Evolutionary conservation across 352 stramenopile species (phyloP).

Genomic region (Phytophthora boehmeriae): DNA sequence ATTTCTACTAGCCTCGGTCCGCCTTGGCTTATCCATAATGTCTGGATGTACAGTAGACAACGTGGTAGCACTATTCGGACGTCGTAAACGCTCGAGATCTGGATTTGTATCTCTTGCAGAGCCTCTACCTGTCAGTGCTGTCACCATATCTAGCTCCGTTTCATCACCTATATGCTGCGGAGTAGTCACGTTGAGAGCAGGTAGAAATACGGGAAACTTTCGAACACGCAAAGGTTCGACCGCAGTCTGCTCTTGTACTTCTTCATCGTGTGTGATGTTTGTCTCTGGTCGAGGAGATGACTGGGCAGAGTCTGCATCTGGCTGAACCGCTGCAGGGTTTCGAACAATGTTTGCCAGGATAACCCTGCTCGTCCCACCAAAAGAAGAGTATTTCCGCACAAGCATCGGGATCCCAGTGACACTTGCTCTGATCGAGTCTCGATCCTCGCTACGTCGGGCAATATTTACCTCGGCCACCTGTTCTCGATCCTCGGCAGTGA

Average conservation of each 20-base stretch:
- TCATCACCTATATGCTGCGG: neutral
- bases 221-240: constrained; percentile 12
- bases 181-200: constrained; percentile 5
- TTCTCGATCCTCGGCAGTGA: constrained; percentile 51
- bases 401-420: constrained; percentile 28
- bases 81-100: neutral
- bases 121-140: neutral
- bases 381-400: constrained; percentile 18
- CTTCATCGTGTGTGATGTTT: constrained; percentile 4
- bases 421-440: constrained; percentile 26
- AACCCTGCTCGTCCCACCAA: constrained; percentile 2
- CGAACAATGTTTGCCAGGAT: neutral
- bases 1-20: neutral
- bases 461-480: constrained; percentile 41
- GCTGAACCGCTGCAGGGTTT: constrained; percentile 1
- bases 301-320: neutral
- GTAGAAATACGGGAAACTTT: constrained; percentile 3
- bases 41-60: constrained; percentile 22
- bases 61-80: constrained; percentile 26
- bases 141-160: neutral
- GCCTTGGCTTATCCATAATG: neutral
- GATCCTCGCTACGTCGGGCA: constrained; percentile 8
- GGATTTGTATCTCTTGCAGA: neutral
- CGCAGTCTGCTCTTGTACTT: constrained; percentile 11
- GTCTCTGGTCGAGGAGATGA: constrained; percentile 4